Base-by-base conservation (phyloP, 768 basidiomycete genomes). In the Lentinus tigrinus region DNA sequence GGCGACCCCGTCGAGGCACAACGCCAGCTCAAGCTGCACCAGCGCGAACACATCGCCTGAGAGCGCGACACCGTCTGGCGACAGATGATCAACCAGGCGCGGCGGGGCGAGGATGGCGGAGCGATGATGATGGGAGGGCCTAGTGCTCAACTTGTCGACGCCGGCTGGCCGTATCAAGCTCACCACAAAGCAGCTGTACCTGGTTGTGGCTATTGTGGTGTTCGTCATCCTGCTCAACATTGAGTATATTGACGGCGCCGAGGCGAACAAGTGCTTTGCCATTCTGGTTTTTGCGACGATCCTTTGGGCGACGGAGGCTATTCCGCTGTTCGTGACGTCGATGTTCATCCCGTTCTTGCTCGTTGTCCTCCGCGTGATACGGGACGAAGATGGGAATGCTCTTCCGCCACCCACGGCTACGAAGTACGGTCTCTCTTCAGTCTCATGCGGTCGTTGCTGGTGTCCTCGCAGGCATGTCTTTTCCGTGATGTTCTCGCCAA, bases 61-160 rank as follows among this genome's bases (percentile, higher is more conserved):
- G 96, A 98, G 68, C 84, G 97, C 31, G 95, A 98, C 68, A 99
- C 97, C 1, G 89, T 98, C 13, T 99, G 97, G 97, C 81, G 93
- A 24, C 89, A 93, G 72, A 95, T 97, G 94, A 90, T 97, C 58
- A 88, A 85, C 2, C 82, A 85, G 39, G 90, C 92, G 64, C 82
- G 92, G 27, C 80, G 85, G 4, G 90, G 92, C 54, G 69, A 52
- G 51, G 63, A 46, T 50, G 61, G 44, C 51, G 63, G 62, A 4
- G 52, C 63, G 16, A 49, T 57, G 9, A 42, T 63, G n/a, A n/a
- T n/a, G 5, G 54, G 69, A 63, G 23, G 72, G 72, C 6, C 56
- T 72, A n/a, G n/a, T n/a, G 3, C 51, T 79, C 4, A 59, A 73
- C 24, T 72, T 93, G 54, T 71, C 77, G 27, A 92, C 91, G 0